These are phyloP conservation scores for Uronychia setigera DNA, from an alignment of 73 alveolate species.

Conservation along the genomic window DNA sequence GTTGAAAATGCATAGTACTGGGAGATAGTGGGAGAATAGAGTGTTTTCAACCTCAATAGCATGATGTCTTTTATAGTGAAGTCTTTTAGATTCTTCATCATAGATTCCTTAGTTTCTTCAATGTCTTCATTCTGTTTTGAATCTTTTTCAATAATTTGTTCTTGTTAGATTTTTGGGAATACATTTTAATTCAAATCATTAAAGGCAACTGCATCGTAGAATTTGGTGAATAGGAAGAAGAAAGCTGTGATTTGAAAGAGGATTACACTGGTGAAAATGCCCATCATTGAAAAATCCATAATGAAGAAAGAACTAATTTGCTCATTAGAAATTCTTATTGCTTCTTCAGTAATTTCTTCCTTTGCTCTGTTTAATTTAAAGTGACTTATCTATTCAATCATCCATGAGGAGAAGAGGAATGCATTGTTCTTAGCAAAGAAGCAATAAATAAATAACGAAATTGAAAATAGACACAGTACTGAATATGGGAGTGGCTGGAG, in stretches of 20 bases:
- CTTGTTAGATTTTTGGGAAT: not conserved
- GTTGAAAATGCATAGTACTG: not conserved
- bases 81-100: not conserved
- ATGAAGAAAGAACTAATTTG: not conserved
- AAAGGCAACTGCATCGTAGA: not conserved
- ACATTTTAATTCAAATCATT: not conserved
- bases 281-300: not conserved
- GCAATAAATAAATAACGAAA: not conserved
- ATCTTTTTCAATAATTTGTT: not conserved
- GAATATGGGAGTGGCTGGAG: conserved; percentile 1
- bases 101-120: not conserved
- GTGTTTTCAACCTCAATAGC: not conserved
- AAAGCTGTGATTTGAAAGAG: not conserved
- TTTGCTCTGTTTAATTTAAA: not conserved
- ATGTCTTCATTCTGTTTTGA: not conserved
- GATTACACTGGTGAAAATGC: not conserved
- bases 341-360: not conserved
- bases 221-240: not conserved
- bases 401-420: not conserved
- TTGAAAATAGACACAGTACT: not conserved
- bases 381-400: not conserved
- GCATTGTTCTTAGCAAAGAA: not conserved
- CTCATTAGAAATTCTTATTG: not conserved
- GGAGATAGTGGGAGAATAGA: not conserved
- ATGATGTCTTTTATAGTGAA: not conserved